phyloP scores from a whole-genome alignment of 2,329 filamentous ascomycete species.

The Neofusicoccum umdonicola region DNA sequence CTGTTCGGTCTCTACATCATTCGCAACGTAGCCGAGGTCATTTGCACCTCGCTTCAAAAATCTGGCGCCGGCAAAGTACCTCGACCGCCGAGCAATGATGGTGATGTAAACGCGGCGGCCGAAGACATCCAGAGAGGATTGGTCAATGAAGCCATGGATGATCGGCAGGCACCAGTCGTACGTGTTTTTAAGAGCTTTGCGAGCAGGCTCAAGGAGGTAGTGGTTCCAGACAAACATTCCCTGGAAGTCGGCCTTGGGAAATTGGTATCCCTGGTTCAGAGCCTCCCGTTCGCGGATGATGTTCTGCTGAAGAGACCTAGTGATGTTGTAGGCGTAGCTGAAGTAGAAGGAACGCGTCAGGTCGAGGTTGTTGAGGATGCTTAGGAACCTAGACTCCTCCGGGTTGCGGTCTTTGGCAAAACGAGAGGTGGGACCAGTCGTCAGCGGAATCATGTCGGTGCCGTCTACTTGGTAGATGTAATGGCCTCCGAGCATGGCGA shows the following conservation, averaged over 20 bases:
- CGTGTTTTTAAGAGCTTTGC: conserved; percentile 67
- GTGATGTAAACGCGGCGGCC: conserved; percentile 88
- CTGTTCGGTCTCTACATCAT: conserved; percentile 98
- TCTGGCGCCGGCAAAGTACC: conserved; percentile 89
- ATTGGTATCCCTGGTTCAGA: conserved; percentile 62
- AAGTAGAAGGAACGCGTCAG: conserved; percentile 93
- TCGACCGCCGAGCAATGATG: conserved; percentile 85
- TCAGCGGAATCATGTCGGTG: conserved; percentile 86
- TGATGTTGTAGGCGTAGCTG: conserved; percentile 97
- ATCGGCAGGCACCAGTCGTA: conserved; percentile 97
- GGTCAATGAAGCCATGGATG: conserved; percentile 94
- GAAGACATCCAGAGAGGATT: conserved; percentile 72
- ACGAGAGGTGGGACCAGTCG: conserved; percentile 63
- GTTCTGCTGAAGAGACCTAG: conserved; percentile 86
- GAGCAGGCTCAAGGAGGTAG: conserved; percentile 77
- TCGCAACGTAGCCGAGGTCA: conserved; percentile 91
- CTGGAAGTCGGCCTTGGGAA: conserved; percentile 68
- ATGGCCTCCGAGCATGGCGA: conserved; percentile 93
- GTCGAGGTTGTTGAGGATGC: conserved; percentile 87
- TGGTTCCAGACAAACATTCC: conserved; percentile 99
- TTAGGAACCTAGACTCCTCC: conserved; percentile 85
- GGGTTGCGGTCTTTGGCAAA: conserved; percentile 79
- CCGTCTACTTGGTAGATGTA: conserved; percentile 94
- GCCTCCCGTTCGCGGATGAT: conserved; percentile 76
- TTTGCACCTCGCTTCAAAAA: conserved; percentile 95